Evolutionary conservation across 257 asterid species (phyloP).

Genomic region (Datura wrightii): DNA sequence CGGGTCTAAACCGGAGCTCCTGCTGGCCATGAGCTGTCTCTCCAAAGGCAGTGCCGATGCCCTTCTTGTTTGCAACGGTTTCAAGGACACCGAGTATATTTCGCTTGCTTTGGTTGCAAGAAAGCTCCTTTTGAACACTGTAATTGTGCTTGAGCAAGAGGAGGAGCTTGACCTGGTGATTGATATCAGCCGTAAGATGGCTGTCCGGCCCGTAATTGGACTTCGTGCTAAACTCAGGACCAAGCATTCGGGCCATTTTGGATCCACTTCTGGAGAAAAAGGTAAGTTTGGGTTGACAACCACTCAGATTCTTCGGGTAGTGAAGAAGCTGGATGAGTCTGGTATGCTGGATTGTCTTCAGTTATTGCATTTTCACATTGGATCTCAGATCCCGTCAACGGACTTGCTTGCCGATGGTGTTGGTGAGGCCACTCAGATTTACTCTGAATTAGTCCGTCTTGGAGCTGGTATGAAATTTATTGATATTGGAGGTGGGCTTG

Average conservation of each 20-base stretch:
- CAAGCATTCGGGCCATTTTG: slow-evolving; percentile 92
- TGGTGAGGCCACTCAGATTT: slow-evolving; percentile 94
- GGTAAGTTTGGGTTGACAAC: slow-evolving; percentile 93
- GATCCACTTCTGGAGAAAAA: slow-evolving; percentile 96
- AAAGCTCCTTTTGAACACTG: slow-evolving; percentile 73
- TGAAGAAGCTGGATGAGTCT: slow-evolving; percentile 62
- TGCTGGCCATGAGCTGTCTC: slow-evolving; percentile 89
- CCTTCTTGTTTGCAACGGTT: slow-evolving; percentile 86
- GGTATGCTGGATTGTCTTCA: slow-evolving; percentile 91
- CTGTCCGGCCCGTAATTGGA: slow-evolving; percentile 85
- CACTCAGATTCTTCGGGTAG: slow-evolving; percentile 81
- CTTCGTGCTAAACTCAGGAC: slow-evolving; percentile 92
- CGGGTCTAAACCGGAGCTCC: slow-evolving; percentile 98
- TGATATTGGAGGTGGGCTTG: slow-evolving; percentile 96
- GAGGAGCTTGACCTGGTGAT: slow-evolving; percentile 86
- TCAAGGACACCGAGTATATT: slow-evolving; percentile 87
- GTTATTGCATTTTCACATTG: slow-evolving; percentile 93
- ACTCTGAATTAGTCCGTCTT: slow-evolving; percentile 77
- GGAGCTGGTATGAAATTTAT: slow-evolving; percentile 88
- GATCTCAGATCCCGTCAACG: slow-evolving; percentile 94
- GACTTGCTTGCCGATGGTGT: slow-evolving; percentile 77
- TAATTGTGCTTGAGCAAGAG: slow-evolving; percentile 93
- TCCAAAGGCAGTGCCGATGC: slow-evolving; percentile 82
- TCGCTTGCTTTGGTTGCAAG: slow-evolving; percentile 81
- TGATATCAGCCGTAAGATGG: slow-evolving; percentile 64